phyloP scores from a whole-genome alignment of 2,329 filamentous ascomycete genomes.

The Acrodontium crateriforme region DNA sequence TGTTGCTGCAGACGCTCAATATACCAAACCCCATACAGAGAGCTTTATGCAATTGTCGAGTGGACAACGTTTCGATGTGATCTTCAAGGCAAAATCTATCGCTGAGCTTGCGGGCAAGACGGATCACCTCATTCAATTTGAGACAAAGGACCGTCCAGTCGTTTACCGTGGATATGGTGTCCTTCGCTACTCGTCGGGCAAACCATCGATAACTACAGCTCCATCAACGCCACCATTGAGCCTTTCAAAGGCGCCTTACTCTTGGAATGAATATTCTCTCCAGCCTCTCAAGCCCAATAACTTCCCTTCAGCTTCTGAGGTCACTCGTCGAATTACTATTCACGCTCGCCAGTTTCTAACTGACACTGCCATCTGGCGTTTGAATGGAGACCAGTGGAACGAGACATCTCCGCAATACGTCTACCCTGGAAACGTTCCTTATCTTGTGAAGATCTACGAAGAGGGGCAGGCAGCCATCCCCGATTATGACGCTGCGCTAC shows the following conservation, averaged over 20 bases:
- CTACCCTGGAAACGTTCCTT: constrained; percentile 25
- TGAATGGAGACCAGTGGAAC: constrained; percentile 13
- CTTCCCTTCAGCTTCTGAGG: constrained; percentile 21
- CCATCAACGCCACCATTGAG: constrained; percentile 15
- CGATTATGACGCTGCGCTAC: constrained; percentile 36
- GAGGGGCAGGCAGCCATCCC: constrained; percentile 35
- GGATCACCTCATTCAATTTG: constrained; percentile 33
- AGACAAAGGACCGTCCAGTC: constrained; percentile 37
- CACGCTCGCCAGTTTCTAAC: constrained; percentile 13
- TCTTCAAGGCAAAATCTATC: constrained; percentile 40
- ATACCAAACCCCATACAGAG: constrained; percentile 35
- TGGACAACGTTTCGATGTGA: constrained; percentile 47
- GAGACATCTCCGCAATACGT: constrained; percentile 5
- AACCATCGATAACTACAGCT: constrained; percentile 7
- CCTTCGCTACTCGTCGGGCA: constrained; percentile 28
- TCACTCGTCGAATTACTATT: constrained; percentile 23
- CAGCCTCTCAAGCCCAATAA: constrained; percentile 19
- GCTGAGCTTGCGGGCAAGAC: constrained; percentile 30
- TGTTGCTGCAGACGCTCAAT: constrained; percentile 44
- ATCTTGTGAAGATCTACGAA: constrained; percentile 40
- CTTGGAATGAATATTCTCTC: constrained; percentile 27
- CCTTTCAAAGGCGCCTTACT: constrained; percentile 21
- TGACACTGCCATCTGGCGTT: constrained; percentile 9
- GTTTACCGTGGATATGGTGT: constrained; percentile 36
- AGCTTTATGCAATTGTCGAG: constrained; percentile 41